Conservation (phyloP, 495 filamentous ascomycete species). For the Baudoinia panamericana region DNA sequence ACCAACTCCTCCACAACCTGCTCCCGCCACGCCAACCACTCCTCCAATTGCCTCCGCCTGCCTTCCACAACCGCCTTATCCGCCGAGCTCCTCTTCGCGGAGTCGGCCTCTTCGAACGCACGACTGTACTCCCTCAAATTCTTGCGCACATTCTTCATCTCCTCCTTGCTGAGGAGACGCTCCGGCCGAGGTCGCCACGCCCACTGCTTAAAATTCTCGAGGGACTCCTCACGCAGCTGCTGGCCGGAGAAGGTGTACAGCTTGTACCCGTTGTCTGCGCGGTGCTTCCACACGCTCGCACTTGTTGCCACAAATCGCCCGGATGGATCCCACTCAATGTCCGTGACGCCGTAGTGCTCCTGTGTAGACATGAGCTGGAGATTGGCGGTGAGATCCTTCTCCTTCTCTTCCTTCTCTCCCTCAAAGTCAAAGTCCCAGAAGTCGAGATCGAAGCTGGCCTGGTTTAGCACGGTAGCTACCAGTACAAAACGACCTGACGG, state of each 20-base stretch:
- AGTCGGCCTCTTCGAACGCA: constrained; percentile 89
- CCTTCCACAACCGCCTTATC: constrained; percentile 86
- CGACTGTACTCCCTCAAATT: constrained; percentile 93
- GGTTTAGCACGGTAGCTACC: constrained; percentile 79
- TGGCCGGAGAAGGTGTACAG: constrained; percentile 90
- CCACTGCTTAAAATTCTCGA: constrained; percentile 97
- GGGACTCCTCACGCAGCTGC: constrained; percentile 76
- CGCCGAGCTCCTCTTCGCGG: constrained; percentile 77
- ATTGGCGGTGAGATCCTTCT: constrained; percentile 91
- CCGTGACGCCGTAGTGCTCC: constrained; percentile 95
- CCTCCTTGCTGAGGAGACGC: constrained; percentile 78
- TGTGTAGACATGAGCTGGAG: constrained; percentile 80
- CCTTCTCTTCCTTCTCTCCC: constrained; percentile 80
- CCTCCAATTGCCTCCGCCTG: constrained; percentile 66
- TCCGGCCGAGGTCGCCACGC: constrained; percentile 83
- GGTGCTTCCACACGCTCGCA: constrained; percentile 89
- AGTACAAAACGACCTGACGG: constrained; percentile 90
- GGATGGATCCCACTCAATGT: constrained; percentile 94
- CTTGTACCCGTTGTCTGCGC: constrained; percentile 97
- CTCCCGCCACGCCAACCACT: constrained; percentile 81
- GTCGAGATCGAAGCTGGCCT: constrained; percentile 86
- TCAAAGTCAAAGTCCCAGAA: constrained; percentile 98
- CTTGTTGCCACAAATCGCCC: constrained; percentile 86
- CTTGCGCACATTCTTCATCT: constrained; percentile 95
- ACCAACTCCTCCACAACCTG: constrained; percentile 56